A percentile compares a stretch with the other conserved stretches of the same genome.
phyloP scores from a whole-genome alignment of 108 stramenopile genomes.

The Pseudonitzschia pungens region DNA sequence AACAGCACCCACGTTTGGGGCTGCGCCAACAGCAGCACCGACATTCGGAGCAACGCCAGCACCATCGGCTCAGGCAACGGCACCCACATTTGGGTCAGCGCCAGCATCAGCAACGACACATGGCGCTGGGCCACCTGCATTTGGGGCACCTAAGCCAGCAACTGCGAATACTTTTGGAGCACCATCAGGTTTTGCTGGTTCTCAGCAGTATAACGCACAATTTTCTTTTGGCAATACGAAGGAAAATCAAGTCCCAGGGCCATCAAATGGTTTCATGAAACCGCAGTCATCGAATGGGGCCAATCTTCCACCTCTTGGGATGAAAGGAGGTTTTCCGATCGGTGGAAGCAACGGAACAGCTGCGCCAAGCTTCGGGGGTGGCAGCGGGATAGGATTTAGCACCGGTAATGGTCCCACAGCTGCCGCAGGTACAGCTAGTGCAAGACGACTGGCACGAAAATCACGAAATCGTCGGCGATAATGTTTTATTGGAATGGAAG shows the following conservation, averaged over 20 bases:
- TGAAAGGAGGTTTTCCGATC: background rate
- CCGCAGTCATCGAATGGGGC: background rate
- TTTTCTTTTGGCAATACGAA: slow-evolving; percentile 12
- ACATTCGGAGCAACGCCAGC: background rate
- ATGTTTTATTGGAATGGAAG: background rate
- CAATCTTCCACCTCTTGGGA: background rate
- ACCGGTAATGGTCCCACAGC: background rate
- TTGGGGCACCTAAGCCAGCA: background rate
- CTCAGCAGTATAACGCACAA: background rate
- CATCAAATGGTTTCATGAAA: slow-evolving; percentile 12
- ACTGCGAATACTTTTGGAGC: background rate
- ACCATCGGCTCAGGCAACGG: too few species aligned
- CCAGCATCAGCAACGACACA: too few species aligned
- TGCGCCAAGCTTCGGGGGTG: background rate
- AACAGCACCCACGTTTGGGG: background rate
- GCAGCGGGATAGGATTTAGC: background rate
- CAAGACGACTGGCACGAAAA: slow-evolving; percentile 1
- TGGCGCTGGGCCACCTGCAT: too few species aligned
- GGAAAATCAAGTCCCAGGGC: slow-evolving; percentile 10
- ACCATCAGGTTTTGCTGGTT: background rate
- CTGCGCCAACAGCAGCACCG: background rate
- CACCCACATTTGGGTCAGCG: background rate
- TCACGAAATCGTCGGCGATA: slow-evolving; percentile 6
- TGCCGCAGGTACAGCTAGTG: background rate
- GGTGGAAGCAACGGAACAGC: background rate